phyloP scores from a whole-genome alignment of 208 protist species.

The Trypanosoma theileri region DNA sequence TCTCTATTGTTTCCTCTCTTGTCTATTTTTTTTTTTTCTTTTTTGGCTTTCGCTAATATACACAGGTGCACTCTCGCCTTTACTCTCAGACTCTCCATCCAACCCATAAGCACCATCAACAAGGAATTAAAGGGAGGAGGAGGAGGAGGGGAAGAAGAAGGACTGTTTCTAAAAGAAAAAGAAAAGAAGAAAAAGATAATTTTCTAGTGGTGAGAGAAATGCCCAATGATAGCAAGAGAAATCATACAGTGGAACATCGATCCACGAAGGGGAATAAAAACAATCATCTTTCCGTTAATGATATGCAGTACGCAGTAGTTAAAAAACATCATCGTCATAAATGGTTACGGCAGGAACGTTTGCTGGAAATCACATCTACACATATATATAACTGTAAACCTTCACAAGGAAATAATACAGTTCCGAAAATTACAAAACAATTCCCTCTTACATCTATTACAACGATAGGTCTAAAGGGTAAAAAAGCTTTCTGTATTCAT shows the following conservation, averaged over 20 bases:
- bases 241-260: background rate
- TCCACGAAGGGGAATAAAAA: background rate
- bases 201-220: background rate
- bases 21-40: no score
- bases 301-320: constrained; percentile 20
- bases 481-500: constrained; percentile 25
- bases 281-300: background rate
- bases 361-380: constrained; percentile 26
- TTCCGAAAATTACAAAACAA: constrained; percentile 21
- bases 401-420: background rate
- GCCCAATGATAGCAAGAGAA: background rate
- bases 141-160: no score
- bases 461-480: constrained; percentile 21
- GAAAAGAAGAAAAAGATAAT: background rate
- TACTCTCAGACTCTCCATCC: no score
- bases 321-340: constrained; percentile 24
- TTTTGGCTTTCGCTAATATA: no score
- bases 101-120: no score
- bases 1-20: no score
- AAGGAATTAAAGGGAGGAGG: no score
- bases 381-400: constrained; percentile 31
- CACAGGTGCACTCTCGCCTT: no score
- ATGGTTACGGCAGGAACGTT: constrained; percentile 28
- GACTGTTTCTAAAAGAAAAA: no score
- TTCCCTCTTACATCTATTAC: constrained; percentile 24